Evolutionary conservation across 768 basidiomycete genomes (phyloP).

Genomic region (Russula griseocarnosa): DNA sequence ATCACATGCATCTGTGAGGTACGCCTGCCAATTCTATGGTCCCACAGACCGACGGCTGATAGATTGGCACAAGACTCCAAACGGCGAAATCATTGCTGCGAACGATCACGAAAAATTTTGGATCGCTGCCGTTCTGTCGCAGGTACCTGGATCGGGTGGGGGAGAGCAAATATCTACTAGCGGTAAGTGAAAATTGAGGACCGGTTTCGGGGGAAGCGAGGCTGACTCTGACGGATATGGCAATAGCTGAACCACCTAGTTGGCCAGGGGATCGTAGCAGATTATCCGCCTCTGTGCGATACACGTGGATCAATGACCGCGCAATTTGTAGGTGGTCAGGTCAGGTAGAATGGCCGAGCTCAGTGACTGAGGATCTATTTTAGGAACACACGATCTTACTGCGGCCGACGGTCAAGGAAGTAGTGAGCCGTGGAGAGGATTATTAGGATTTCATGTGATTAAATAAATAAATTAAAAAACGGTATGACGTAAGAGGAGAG

Average conservation of each 20-base stretch:
- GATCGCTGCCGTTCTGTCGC: conserved; percentile 92
- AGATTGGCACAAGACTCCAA: conserved; percentile 50
- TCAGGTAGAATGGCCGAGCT: not conserved
- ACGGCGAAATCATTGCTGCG: conserved; percentile 83
- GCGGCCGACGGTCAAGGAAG: conserved; percentile 80
- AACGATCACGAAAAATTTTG: conserved; percentile 88
- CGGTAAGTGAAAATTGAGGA: conserved; percentile 46
- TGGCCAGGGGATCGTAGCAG: conserved; percentile 79
- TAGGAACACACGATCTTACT: conserved; percentile 85
- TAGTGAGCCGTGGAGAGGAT: conserved; percentile 80
- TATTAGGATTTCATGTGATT: conserved; percentile 43
- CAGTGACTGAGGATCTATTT: not conserved
- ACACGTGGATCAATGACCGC: conserved; percentile 86
- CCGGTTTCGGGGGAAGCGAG: not conserved
- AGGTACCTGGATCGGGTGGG: conserved; percentile 91
- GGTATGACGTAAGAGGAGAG: conserved; percentile 3
- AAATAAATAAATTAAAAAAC: conserved; percentile 6
- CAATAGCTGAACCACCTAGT: conserved; percentile 85
- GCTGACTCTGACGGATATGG: conserved; percentile 4
- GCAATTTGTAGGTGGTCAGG: conserved; percentile 65
- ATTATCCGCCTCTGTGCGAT: conserved; percentile 91
- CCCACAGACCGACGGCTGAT: conserved; percentile 15
- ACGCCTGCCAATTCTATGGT: conserved; percentile 2
- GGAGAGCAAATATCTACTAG: conserved; percentile 89
- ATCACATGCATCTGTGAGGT: conserved; percentile 73